Base-by-base conservation (phyloP, 2,329 filamentous ascomycete species). In the Fusarium brachygibbosum region DNA sequence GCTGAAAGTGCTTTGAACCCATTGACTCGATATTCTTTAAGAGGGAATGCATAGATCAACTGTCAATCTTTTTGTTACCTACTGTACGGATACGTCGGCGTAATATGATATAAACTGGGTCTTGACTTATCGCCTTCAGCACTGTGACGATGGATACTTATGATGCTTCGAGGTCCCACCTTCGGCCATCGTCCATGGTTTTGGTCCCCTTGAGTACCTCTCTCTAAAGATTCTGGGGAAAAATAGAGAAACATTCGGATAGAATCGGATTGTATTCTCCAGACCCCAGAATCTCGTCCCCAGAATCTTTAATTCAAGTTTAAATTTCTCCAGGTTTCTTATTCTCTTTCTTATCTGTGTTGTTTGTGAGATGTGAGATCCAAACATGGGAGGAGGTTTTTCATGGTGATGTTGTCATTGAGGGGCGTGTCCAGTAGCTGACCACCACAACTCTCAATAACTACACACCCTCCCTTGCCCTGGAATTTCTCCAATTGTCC, bases 131-230 rank as follows among this genome's bases (percentile, higher is more conserved):
- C 49, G 52, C 65, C 44, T 52, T 23, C 13, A 21, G 14, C 38
- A 55, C 31, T 61, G 45, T 65, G 66, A 68, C 67, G 53, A 70
- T 57, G 62, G 68, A 54, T 50, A 68, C 23, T 5, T 53, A 60
- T 51, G 68, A 50, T 45, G 37, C 45, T 63, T 23, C 5, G 12
- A 51, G 35, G 48, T 51, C 67, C 58, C 59, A 68, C 63, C 51
- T 38, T 70, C 56, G 68, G 64, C 14, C 68, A 70, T 62, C 50
- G 68, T 71, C 68, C 68, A 65, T 46, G 57, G 37, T 23, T 32
- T 59, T 61, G n/a, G 17, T 46, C 23, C 23, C 23, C 23, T 25
- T 25, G 23, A 25, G 23, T 25, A 25, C 23, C 50, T 55, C 29
- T 17, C 51, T 68, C 58, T 13, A 50, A 14, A 46, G 34, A 64